These are phyloP conservation scores for Anthracocystis walkeri DNA, from an alignment of 1,284 basidiomycete species.

Conservation along the genomic window DNA sequence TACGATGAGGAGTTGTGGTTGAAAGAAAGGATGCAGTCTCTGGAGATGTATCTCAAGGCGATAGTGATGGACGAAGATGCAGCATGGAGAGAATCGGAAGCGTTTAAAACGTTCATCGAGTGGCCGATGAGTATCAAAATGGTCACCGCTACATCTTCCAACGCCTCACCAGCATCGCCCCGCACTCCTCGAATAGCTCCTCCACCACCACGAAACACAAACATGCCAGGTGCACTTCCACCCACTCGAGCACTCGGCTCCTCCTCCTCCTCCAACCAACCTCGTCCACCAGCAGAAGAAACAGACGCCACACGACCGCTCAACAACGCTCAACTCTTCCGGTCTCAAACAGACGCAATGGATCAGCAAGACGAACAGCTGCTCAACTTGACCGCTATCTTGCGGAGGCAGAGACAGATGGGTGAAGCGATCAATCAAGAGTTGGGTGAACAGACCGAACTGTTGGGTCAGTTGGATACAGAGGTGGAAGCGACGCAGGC, in stretches of 20 bases:
- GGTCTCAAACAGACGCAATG: slow-evolving; percentile 83
- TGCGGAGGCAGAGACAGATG: slow-evolving; percentile 86
- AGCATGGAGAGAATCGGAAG: slow-evolving; percentile 81
- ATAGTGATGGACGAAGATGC: slow-evolving; percentile 84
- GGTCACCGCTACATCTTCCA: slow-evolving; percentile 10
- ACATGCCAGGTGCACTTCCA: slow-evolving; percentile 32
- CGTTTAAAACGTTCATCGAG: slow-evolving; percentile 88
- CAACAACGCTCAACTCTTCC: slow-evolving; percentile 82
- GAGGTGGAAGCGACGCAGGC: slow-evolving; percentile 80
- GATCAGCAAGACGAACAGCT: slow-evolving; percentile 86
- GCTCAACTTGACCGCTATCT: slow-evolving; percentile 80
- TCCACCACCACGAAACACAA: not conserved
- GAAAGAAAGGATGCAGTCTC: slow-evolving; percentile 79
- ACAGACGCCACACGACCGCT: slow-evolving; percentile 86
- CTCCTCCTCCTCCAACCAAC: slow-evolving; percentile 16
- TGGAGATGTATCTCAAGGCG: slow-evolving; percentile 87
- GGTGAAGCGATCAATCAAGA: slow-evolving; percentile 89
- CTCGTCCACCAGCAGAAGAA: slow-evolving; percentile 75
- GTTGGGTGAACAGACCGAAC: slow-evolving; percentile 84
- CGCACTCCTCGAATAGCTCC: slow-evolving; percentile 7
- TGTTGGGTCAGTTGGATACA: slow-evolving; percentile 81
- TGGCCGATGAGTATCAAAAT: slow-evolving; percentile 73
- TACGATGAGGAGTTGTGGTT: slow-evolving; percentile 72
- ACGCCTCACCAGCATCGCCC: slow-evolving; percentile 4
- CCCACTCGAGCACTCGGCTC: slow-evolving; percentile 23